Conservation (phyloP, 768 basidiomycete genomes). For the Hygrocybe coccinea region DNA sequence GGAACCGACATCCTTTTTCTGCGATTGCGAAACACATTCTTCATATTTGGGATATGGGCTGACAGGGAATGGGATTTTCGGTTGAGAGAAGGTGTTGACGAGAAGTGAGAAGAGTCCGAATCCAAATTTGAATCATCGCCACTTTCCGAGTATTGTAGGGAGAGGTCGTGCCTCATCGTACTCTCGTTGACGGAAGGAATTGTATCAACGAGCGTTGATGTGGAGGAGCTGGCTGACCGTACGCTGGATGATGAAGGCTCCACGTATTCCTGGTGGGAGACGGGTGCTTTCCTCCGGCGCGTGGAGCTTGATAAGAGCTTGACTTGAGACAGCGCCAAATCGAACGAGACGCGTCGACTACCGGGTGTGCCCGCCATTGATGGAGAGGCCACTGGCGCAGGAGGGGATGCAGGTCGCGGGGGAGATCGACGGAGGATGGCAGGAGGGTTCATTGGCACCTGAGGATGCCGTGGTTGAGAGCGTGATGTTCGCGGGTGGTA, state of each 20-base stretch:
- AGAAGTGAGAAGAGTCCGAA: slow-evolving; percentile 1
- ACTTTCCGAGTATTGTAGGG: neutral
- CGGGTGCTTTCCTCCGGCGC: neutral
- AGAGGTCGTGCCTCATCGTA: neutral
- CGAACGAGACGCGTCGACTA: slow-evolving; percentile 3
- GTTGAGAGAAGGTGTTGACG: neutral
- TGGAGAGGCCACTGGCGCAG: neutral
- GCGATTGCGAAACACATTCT: neutral
- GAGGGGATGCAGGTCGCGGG: neutral
- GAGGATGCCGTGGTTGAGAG: neutral
- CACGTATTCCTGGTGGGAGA: neutral
- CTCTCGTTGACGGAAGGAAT: neutral
- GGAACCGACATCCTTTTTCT: neutral
- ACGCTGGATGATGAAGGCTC: neutral
- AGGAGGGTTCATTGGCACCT: neutral
- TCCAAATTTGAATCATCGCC: slow-evolving; percentile 5
- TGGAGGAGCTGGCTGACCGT: neutral
- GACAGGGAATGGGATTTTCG: neutral
- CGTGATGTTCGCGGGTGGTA: neutral
- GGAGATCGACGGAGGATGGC: neutral
- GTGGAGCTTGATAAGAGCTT: neutral
- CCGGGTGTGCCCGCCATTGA: neutral
- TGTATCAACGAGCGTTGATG: neutral
- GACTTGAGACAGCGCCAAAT: neutral
- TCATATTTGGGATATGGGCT: neutral